phyloP scores from a whole-genome alignment of 306 rosid species.

The Benincasa hispida region DNA sequence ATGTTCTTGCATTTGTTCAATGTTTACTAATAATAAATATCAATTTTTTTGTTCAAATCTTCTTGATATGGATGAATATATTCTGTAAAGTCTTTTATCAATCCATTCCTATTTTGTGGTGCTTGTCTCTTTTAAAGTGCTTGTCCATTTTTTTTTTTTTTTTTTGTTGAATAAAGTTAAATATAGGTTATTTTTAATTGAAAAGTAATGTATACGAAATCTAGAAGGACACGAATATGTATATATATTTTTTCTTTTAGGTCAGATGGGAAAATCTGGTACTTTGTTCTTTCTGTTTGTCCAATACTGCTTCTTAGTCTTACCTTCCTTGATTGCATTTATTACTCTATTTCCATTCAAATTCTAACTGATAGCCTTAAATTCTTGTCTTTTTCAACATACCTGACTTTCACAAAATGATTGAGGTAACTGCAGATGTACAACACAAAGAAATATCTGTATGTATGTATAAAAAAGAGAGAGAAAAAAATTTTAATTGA shows the following conservation, averaged over 20 bases:
- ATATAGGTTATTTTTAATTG: not conserved
- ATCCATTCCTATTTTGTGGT: not conserved
- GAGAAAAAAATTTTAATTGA: too few relatives aligned
- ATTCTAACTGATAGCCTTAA: not conserved
- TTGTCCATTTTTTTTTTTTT: too few relatives aligned
- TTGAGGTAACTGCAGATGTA: not conserved
- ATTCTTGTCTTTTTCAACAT: not conserved
- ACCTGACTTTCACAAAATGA: not conserved
- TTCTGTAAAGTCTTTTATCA: not conserved
- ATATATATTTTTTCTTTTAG: not conserved
- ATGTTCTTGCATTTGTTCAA: conserved; percentile 4
- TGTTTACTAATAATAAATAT: not conserved
- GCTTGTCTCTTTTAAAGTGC: not conserved
- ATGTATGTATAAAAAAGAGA: too few relatives aligned
- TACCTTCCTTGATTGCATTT: not conserved
- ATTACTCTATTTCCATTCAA: not conserved
- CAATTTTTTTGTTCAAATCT: not conserved
- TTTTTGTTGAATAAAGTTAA: not conserved
- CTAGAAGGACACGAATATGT: not conserved
- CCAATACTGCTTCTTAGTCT: not conserved
- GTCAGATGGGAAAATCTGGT: not conserved
- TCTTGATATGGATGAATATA: not conserved
- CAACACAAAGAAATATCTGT: not conserved
- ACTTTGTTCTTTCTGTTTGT: not conserved
- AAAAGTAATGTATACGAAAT: not conserved